Evolutionary conservation across 164 flowering plant genomes (phyloP).

Genomic region (Protea cynaroides): DNA sequence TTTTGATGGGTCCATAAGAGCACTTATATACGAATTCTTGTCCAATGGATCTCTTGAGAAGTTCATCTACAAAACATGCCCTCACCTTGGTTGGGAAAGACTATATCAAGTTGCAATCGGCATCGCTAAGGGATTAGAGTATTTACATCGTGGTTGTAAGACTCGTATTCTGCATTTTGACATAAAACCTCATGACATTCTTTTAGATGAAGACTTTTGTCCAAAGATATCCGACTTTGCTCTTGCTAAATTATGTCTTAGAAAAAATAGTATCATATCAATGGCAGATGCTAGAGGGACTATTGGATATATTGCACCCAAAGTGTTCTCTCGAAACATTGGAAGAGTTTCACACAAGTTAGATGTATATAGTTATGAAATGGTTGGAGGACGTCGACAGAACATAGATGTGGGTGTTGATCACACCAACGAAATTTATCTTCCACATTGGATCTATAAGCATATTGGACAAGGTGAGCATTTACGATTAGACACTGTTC

Average conservation of each 20-base stretch:
- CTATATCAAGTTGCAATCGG: slow-evolving; percentile 28
- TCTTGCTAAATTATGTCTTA: slow-evolving; percentile 29
- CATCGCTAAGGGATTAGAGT: slow-evolving; percentile 39
- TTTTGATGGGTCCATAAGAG: slow-evolving; percentile 14
- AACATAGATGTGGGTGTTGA: neutral
- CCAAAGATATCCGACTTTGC: slow-evolving; percentile 45
- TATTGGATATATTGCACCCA: slow-evolving; percentile 41
- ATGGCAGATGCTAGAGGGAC: slow-evolving; percentile 37
- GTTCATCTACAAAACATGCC: neutral
- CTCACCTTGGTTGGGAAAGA: slow-evolving; percentile 20
- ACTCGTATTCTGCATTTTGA: slow-evolving; percentile 39
- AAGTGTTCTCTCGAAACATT: slow-evolving; percentile 28
- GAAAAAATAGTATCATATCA: slow-evolving; percentile 28
- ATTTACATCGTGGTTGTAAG: slow-evolving; percentile 42
- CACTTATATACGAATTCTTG: slow-evolving; percentile 26
- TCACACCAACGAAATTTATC: slow-evolving; percentile 26
- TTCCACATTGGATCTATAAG: slow-evolving; percentile 36
- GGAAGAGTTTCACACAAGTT: slow-evolving; percentile 42
- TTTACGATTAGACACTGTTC: slow-evolving; percentile 13
- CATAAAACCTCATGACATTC: slow-evolving; percentile 44
- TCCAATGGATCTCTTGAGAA: slow-evolving; percentile 24
- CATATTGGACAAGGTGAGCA: slow-evolving; percentile 16
- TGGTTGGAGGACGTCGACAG: slow-evolving; percentile 31
- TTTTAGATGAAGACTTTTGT: slow-evolving; percentile 27
- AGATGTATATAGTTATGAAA: slow-evolving; percentile 51